Evolutionary conservation across 2,329 filamentous ascomycete species (phyloP).

Genomic region (Cyphellophora attinorum): DNA sequence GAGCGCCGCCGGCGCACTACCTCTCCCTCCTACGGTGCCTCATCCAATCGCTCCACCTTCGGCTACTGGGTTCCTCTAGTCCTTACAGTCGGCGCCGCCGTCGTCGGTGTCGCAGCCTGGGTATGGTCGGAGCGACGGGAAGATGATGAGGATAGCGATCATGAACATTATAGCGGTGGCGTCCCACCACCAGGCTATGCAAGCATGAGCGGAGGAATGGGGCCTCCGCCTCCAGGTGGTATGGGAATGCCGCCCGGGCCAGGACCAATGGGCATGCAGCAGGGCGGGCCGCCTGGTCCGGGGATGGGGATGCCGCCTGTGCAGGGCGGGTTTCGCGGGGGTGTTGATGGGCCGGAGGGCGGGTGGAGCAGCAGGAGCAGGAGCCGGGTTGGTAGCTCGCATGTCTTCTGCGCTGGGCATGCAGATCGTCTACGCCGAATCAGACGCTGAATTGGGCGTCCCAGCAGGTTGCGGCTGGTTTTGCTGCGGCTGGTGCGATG

Average conservation of each 20-base stretch:
- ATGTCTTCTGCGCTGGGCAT: constrained; percentile 62
- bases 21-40: constrained; percentile 26
- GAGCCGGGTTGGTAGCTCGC: constrained; percentile 59
- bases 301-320: constrained; percentile 18
- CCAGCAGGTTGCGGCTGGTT: constrained; percentile 68
- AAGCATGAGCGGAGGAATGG: constrained; percentile 19
- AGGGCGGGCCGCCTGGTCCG: constrained; percentile 4
- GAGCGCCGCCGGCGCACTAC: constrained; percentile 15
- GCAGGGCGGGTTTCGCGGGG: constrained; percentile 19
- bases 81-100: constrained; percentile 78
- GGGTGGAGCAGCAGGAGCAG: no score
- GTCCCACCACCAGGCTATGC: constrained; percentile 37
- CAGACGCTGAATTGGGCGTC: constrained; percentile 79
- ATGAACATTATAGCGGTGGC: constrained; percentile 46
- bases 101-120: constrained; percentile 80
- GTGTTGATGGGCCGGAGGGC: constrained; percentile 11
- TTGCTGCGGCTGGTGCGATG: constrained; percentile 72
- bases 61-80: constrained; percentile 83
- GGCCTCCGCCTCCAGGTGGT: constrained; percentile 24
- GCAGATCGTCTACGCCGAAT: no score
- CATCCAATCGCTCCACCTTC: constrained; percentile 30
- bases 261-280: constrained; percentile 7
- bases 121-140: constrained; percentile 82
- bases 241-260: constrained; percentile 19
- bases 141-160: constrained; percentile 55